Conservation (phyloP, 2,329 filamentous ascomycete species). For the Neophaeococcomyces aloes region DNA sequence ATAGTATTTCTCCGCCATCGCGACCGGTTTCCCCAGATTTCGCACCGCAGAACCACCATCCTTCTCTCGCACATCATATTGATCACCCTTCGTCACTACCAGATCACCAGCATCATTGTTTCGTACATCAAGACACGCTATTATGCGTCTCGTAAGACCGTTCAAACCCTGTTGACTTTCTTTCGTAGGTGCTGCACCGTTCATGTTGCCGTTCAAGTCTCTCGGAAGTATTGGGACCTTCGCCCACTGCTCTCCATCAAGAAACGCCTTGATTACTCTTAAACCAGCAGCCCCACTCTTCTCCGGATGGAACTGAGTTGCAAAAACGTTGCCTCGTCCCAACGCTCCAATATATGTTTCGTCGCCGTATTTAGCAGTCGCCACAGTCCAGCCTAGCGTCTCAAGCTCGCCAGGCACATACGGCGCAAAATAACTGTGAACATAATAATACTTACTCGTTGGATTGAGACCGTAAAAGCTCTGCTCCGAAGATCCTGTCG, state of each 20-base stretch:
- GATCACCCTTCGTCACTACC: constrained; percentile 95
- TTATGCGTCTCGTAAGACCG: constrained; percentile 82
- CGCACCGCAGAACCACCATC: constrained; percentile 54
- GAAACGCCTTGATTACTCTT: constrained; percentile 71
- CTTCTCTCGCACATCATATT: constrained; percentile 97
- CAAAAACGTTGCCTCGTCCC: constrained; percentile 72
- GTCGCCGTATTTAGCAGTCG: constrained; percentile 73
- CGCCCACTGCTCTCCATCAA: constrained; percentile 56
- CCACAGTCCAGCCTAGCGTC: constrained; percentile 78
- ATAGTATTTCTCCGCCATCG: constrained; percentile 89
- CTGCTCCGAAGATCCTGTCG: constrained; percentile 25
- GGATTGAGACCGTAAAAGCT: constrained; percentile 69
- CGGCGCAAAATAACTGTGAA: constrained; percentile 82
- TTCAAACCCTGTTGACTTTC: constrained; percentile 30
- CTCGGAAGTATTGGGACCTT: constrained; percentile 12
- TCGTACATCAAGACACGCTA: constrained; percentile 91
- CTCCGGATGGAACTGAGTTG: constrained; percentile 94
- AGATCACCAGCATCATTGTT: constrained; percentile 90
- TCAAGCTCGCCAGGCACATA: constrained; percentile 67
- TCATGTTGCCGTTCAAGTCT: constrained; percentile 21
- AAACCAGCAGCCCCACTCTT: constrained; percentile 89
- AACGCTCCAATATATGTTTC: constrained; percentile 90
- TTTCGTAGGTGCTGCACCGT: background rate
- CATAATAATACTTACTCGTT: constrained; percentile 94
- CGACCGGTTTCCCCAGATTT: constrained; percentile 93